Evolutionary conservation across 352 stramenopile genomes (phyloP), one percentile per base, ranked within the genome.

Genomic region (Achlya hypogyna): DNA sequence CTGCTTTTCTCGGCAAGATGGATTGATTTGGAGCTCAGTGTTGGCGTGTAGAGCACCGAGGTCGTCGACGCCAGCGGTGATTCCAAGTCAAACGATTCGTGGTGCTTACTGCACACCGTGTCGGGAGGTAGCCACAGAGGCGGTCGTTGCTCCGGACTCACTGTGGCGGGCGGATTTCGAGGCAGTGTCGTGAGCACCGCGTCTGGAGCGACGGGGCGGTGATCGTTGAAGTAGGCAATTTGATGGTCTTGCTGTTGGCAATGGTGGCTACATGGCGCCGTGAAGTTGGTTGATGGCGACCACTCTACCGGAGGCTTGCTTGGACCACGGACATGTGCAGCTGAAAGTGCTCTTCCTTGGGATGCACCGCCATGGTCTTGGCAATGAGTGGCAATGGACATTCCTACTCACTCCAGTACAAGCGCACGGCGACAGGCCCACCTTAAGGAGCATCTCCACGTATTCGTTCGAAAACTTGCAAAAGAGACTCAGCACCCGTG

Each of bases 291-390:
- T 3, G 12, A 10, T 3, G 2, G 20, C 10, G 10, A 56, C 12
- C 2, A 54, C 16, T 3, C 18, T 56, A 56, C 49, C n/a, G 16
- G 2, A 56, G n/a, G 49, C 49, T 56, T 16, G 25, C 49, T 56
- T 56, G 49, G 12, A 56, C 49, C 12, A 56, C 49, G 10, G 49
- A 56, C 31, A 56, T 38, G 35, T 67, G 51, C 22, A 58, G 60
- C 42, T 42, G 40, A 5, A 67, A 31, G 12, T 49, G 60, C 9
- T 67, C 60, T 20, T 67, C 60, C 22, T 20, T 58, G n/a, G 60
- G 60, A 38, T 67, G 60, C 34, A 67, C 12, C 8, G 60, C 60
- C 60, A 67, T 67, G 10, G 60, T 67, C 38, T 67, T 67, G 10
- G 60, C 60, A 60, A 67, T 58, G 22, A 67, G 28, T 34, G 60